Base-by-base conservation (phyloP, 148 eudicot genomes). In the Hydrangea macrophylla region DNA sequence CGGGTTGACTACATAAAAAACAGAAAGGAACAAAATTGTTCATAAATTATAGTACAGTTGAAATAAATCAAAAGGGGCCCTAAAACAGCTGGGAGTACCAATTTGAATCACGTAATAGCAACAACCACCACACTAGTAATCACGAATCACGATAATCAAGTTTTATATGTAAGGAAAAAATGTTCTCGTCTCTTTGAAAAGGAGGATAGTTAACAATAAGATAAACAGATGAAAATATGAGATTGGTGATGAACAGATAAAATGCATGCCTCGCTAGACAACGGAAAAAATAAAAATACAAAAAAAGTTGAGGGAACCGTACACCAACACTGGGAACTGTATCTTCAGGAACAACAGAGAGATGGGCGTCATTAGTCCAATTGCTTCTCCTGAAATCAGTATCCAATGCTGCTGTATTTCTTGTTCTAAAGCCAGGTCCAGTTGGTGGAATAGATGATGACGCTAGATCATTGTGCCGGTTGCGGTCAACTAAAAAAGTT, bases 341-440 rank as follows among this genome's bases (percentile, higher is more conserved):
- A 75, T 86, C 88, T 68, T 76, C 90, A 77, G 64, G 55, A 64
- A 68, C 18, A 36, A 64, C 39, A 53, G 78, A 53, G 45, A 50
- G 65, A 55, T 71, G 88, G 37, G 59, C 42, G 26, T 70, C 73
- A 27, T 60, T 74, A 55, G 76, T 76, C 84, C 79, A 72, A 30
- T 64, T 76, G 55, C 78, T 64, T 62, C 88, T 77, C 74, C 79
- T 81, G 17, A 76, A 59, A 81, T 77, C 73, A 63, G 79, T 62
- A 71, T 73, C 81, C 65, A 63, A 69, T 36, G 84, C 71, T 55
- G 70, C 75, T n/a, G 67, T 48, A 45, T 70, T 76, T 72, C 79
- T 70, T 53, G 70, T 40, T 55, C 55, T 72, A 48, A 77, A 78
- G 62, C 60, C 77, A n/a, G n/a, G n/a, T 65, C 75, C 79, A 65